Evolutionary conservation across 345 rosid genomes (phyloP).

Genomic region (Limnanthes douglasii): DNA sequence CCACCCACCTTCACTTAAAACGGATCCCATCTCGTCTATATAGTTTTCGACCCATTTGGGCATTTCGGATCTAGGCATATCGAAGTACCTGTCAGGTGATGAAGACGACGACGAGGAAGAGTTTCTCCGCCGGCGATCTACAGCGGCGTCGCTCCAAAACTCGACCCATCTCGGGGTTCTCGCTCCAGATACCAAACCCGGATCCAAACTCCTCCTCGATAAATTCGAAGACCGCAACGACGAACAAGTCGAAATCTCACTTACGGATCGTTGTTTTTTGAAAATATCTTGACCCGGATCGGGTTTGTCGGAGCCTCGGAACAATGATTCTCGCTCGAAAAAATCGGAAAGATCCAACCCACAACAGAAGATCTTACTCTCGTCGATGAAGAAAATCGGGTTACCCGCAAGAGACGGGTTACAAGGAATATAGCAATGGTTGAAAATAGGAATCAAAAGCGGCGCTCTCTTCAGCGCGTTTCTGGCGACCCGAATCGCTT

Average conservation of each 20-base stretch:
- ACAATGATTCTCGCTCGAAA: constrained; percentile 52
- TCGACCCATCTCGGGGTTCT: constrained; percentile 76
- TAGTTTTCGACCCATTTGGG: constrained; percentile 70
- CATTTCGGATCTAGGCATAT: constrained; percentile 29
- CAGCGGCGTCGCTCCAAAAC: constrained; percentile 73
- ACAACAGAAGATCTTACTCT: constrained; percentile 59
- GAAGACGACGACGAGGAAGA: constrained; percentile 35
- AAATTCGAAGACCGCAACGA: constrained; percentile 25
- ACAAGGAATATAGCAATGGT: constrained; percentile 79
- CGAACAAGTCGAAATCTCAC: constrained; percentile 36
- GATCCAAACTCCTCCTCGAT: constrained; percentile 43
- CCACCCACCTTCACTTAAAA: constrained; percentile 70
- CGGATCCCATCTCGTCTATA: constrained; percentile 49
- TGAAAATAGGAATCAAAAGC: constrained; percentile 58
- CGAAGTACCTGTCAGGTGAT: constrained; percentile 45
- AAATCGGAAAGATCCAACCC: constrained; percentile 70
- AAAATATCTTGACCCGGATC: constrained; percentile 19
- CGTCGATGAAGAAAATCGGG: constrained; percentile 74
- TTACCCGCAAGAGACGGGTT: constrained; percentile 77
- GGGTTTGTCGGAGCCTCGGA: constrained; percentile 26
- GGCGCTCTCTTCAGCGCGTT: constrained; percentile 65
- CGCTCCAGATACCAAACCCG: constrained; percentile 16
- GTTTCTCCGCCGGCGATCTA: constrained; percentile 51
- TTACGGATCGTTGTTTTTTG: constrained; percentile 35
- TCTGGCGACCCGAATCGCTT: constrained; percentile 60